Conservation (phyloP, 768 basidiomycete genomes). For the Leucosporidium yakuticum region DNA sequence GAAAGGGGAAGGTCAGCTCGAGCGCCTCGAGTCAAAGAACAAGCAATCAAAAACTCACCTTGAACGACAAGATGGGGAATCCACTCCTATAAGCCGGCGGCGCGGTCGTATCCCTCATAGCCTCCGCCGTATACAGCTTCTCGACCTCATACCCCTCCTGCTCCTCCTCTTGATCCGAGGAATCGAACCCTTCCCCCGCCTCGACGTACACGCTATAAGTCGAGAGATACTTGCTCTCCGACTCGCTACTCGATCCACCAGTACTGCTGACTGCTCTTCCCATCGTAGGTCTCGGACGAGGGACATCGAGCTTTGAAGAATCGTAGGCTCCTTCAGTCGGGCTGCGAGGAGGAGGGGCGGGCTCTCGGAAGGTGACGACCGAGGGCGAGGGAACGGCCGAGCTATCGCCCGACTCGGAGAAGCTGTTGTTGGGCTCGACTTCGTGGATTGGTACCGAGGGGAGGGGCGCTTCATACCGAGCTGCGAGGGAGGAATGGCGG, state of each 20-base stretch:
- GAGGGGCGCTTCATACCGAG: no score
- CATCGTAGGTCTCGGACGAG: no score
- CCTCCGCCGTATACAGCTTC: conserved; percentile 30
- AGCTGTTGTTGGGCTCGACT: background rate
- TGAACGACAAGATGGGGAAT: conserved; percentile 11
- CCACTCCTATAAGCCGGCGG: conserved; percentile 12
- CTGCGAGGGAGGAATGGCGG: no score
- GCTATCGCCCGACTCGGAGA: background rate
- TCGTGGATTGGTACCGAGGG: background rate
- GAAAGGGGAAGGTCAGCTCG: no score
- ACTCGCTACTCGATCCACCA: no score
- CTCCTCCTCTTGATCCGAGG: conserved; percentile 11
- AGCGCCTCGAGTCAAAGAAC: no score
- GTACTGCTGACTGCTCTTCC: no score
- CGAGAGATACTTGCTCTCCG: no score
- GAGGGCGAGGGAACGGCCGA: conserved; percentile 4
- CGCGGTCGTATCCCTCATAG: conserved; percentile 10
- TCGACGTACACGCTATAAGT: conserved; percentile 5
- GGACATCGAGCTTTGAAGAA: no score
- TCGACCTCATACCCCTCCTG: no score
- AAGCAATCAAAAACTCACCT: conserved; percentile 1
- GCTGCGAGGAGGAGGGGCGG: background rate
- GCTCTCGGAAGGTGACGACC: conserved; percentile 14
- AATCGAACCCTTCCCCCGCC: background rate
- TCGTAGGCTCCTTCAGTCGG: no score